Base-by-base conservation (phyloP, 2,329 filamentous ascomycete genomes). In the Pseudocercospora musae region DNA sequence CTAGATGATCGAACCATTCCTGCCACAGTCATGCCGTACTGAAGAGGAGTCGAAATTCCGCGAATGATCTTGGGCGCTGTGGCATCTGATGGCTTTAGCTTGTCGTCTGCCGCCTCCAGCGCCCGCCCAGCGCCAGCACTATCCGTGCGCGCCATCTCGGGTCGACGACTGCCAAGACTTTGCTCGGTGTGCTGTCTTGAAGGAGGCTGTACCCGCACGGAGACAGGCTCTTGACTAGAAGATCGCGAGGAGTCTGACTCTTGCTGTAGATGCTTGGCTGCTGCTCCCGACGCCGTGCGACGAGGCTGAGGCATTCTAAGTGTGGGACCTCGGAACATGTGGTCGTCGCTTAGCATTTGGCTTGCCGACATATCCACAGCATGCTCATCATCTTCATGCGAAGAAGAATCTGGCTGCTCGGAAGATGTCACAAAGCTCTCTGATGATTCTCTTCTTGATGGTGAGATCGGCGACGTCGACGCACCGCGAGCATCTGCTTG, bases 301-400 rank as follows among this genome's bases (percentile, higher is more conserved):
- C 61, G 64, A 18, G 66, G 62, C 42, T 69, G 68, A 13, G 70
- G 68, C 64, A 66, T 69, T 18, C 68, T 60, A 18, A 92, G 85
- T 0, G 89, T 90, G 15, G 92, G 92, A 25, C 87, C 88, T 68
- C 90, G 87, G 71, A 99, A 98, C 8, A 97, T 89, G 69, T 95
- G 91, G 69, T 92, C 97, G 33, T 90, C 87, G 58, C 86, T 85
- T 8, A 99, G 79, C 40, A 98, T 97, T 75, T 96, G 92, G 73
- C 94, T 98, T 2, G 91, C 94, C 3, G 93, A 96, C 53, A 89
- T 73, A 59, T 73, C 65, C 7, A 62, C 62, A 15, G 65, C 63
- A 53, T 62, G 53, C 52, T 29, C 59, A 46, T 52, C 59, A 54
- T 52, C 57, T 27, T 65, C 62, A 59, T 67, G 56, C n/a, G 66